These are phyloP conservation scores for Penicillium ochrochloron DNA, from an alignment of 495 filamentous ascomycete species.

Conservation along the genomic window DNA sequence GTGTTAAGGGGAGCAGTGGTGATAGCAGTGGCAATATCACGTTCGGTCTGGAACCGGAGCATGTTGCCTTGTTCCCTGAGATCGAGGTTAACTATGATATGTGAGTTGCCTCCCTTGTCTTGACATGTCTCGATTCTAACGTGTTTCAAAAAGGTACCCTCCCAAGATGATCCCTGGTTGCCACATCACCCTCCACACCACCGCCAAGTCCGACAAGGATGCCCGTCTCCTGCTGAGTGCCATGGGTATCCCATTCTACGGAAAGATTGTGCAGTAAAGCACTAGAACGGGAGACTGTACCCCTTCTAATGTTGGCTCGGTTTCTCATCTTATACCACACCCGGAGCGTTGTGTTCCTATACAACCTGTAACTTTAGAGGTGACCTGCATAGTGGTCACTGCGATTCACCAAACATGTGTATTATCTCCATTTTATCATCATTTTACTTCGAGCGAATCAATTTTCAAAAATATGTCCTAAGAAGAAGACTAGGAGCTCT, in stretches of 20 bases:
- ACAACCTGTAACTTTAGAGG: conserved; percentile 43
- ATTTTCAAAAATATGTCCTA: background rate
- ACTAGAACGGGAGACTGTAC: background rate
- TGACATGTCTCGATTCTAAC: background rate
- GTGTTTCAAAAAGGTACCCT: conserved; percentile 62
- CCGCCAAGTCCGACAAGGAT: conserved; percentile 86
- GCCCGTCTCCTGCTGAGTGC: conserved; percentile 83
- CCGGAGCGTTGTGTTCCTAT: conserved; percentile 24
- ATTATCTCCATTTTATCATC: conserved; percentile 32
- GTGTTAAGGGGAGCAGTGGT: conserved; percentile 74
- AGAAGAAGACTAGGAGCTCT: background rate
- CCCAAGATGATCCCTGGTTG: conserved; percentile 92
- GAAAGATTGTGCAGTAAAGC: conserved; percentile 62
- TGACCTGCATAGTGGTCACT: conserved; percentile 36
- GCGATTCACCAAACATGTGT: conserved; percentile 33
- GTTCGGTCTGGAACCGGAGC: conserved; percentile 74
- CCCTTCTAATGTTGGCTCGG: conserved; percentile 4
- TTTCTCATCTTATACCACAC: conserved; percentile 14
- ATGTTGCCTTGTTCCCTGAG: conserved; percentile 85
- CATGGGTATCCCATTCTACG: conserved; percentile 81
- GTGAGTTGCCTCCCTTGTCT: conserved; percentile 57
- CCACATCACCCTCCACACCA: conserved; percentile 84
- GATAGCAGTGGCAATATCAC: conserved; percentile 87
- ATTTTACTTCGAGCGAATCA: conserved; percentile 22
- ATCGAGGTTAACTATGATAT: conserved; percentile 87